phyloP scores from a whole-genome alignment of 116 monocot species.

The Papilionanthe hybrid region DNA sequence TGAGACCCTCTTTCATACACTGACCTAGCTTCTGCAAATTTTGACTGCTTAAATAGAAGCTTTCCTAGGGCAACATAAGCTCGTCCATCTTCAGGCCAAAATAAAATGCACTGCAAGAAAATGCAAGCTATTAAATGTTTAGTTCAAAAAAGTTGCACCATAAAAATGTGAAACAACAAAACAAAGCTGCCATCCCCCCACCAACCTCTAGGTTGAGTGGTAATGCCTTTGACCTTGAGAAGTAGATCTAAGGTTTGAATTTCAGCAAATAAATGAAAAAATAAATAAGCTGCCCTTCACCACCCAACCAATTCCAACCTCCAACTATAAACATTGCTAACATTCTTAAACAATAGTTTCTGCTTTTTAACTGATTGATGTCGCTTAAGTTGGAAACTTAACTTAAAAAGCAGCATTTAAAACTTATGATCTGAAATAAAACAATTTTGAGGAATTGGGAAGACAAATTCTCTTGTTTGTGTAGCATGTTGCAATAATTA shows the following conservation, averaged over 20 bases:
- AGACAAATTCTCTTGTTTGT: background rate
- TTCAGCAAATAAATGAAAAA: too few relatives aligned
- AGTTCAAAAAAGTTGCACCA: background rate
- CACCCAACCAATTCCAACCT: background rate
- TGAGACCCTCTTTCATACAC: constrained; percentile 95
- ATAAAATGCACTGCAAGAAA: constrained; percentile 62
- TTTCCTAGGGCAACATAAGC: constrained; percentile 91
- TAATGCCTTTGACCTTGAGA: too few relatives aligned
- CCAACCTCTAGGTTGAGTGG: too few relatives aligned
- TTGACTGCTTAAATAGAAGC: constrained; percentile 73
- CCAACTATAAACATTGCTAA: background rate
- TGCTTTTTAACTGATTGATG: too few relatives aligned
- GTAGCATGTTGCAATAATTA: background rate
- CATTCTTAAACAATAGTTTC: background rate
- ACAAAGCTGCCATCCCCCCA: background rate
- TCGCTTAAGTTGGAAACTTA: background rate
- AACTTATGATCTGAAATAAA: background rate
- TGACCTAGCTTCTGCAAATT: constrained; percentile 59
- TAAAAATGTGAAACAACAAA: background rate
- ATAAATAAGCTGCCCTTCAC: background rate
- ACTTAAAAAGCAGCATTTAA: background rate
- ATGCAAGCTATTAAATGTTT: background rate
- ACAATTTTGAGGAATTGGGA: background rate
- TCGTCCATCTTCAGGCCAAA: constrained; percentile 98
- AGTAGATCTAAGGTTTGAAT: too few relatives aligned